Percentiles rank a stretch among this genome's conserved stretches.
phyloP scores from a whole-genome alignment of 2,329 filamentous ascomycete species.

The Colletotrichum viniferum region DNA sequence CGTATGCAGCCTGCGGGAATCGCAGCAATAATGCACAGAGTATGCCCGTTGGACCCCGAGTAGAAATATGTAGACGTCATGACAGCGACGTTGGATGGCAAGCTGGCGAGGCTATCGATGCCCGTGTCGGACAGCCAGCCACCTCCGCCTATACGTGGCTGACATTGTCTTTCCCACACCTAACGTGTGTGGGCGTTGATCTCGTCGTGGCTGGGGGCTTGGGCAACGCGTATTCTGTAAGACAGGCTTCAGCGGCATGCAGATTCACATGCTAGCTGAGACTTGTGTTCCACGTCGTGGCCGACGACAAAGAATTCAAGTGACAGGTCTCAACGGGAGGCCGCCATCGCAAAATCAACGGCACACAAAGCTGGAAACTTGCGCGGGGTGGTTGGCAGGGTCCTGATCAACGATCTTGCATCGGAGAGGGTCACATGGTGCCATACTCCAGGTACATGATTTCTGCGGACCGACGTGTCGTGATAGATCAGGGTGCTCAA shows the following conservation, averaged over 20 bases:
- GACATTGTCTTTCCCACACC: background rate
- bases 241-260: background rate
- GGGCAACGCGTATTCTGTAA: background rate
- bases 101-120: background rate
- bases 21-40: background rate
- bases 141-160: background rate
- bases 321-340: background rate
- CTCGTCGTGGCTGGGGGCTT: background rate
- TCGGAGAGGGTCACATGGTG: background rate
- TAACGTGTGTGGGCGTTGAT: background rate
- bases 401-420: conserved; percentile 6
- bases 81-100: background rate
- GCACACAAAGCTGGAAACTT: background rate
- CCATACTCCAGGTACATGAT: background rate
- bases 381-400: background rate
- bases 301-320: background rate
- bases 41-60: background rate
- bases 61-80: background rate
- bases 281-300: background rate
- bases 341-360: background rate
- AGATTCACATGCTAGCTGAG: background rate
- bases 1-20: background rate
- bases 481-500: background rate
- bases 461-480: background rate
- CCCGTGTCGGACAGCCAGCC: conserved; percentile 11